Evolutionary conservation across 2,329 filamentous ascomycete species (phyloP).

Genomic region (Sporothrix inflata): DNA sequence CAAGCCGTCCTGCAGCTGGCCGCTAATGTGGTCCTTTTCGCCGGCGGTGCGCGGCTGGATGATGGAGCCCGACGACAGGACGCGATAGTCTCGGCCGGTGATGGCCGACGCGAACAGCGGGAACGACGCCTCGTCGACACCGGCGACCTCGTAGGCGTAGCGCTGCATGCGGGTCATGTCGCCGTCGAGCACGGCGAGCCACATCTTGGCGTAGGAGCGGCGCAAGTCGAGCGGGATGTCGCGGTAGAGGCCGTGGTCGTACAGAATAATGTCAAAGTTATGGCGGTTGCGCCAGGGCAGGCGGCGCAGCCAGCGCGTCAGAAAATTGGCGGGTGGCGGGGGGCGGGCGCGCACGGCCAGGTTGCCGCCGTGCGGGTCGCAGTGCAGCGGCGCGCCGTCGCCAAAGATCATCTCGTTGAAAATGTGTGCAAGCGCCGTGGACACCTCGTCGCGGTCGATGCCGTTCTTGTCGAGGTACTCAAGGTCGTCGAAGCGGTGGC

Average conservation of each 20-base stretch:
- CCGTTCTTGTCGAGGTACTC: constrained; percentile 80
- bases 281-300: constrained; percentile 46
- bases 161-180: constrained; percentile 84
- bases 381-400: constrained; percentile 83
- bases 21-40: constrained; percentile 86
- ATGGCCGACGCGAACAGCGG: constrained; percentile 95
- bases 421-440: constrained; percentile 82
- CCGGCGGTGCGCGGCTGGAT: constrained; percentile 62
- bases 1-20: constrained; percentile 83
- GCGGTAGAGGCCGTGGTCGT: constrained; percentile 95
- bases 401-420: constrained; percentile 99
- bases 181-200: constrained; percentile 91
- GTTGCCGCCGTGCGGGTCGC: constrained; percentile 95
- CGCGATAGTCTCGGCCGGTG: constrained; percentile 85
- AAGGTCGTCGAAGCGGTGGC: constrained; percentile 85
- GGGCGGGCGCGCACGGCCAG: constrained; percentile 69
- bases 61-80: constrained; percentile 64
- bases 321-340: background rate
- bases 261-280: constrained; percentile 95
- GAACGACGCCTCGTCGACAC: constrained; percentile 86
- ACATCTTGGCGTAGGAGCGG: constrained; percentile 91
- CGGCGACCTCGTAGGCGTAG: constrained; percentile 86
- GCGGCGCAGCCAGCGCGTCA: constrained; percentile 9
- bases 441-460: constrained; percentile 95
- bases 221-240: constrained; percentile 80